Evolutionary conservation across 495 filamentous ascomycete species (phyloP).

Genomic region (Penicillium steckii): DNA sequence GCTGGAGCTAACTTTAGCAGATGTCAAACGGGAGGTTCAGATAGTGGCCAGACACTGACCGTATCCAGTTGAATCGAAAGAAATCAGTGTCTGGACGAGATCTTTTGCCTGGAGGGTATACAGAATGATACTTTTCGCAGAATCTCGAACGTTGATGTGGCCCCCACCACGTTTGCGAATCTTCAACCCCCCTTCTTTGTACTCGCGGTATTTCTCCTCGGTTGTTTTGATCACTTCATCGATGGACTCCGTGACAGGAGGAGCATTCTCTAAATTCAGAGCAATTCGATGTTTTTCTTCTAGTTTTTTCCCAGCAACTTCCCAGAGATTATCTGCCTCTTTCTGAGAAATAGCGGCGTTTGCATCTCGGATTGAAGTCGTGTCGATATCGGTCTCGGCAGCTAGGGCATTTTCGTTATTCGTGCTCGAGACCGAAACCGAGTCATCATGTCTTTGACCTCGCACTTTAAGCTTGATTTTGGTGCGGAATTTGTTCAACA

Average conservation of each 20-base stretch:
- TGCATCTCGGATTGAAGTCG: no score
- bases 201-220: constrained; percentile 3
- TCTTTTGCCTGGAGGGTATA: constrained; percentile 1
- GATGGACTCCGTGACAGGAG: constrained; percentile 3
- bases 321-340: no score
- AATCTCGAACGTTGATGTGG: constrained; percentile 8
- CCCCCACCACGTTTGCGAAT: background rate
- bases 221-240: constrained; percentile 7
- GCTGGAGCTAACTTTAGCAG: background rate
- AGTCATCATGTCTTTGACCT: no score
- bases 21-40: background rate
- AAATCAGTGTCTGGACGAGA: background rate
- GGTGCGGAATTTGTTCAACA: no score
- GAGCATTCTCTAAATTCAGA: background rate
- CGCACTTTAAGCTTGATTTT: no score
- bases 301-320: no score
- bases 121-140: constrained; percentile 5
- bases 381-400: no score
- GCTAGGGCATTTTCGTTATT: no score
- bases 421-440: no score
- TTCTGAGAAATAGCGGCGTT: no score
- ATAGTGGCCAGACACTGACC: background rate
- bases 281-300: no score
- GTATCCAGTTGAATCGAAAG: constrained; percentile 14
- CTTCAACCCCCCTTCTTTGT: constrained; percentile 5